These are phyloP conservation scores for Plasmodium vinckei DNA, from an alignment of 169 alveolate species.

Conservation along the genomic window DNA sequence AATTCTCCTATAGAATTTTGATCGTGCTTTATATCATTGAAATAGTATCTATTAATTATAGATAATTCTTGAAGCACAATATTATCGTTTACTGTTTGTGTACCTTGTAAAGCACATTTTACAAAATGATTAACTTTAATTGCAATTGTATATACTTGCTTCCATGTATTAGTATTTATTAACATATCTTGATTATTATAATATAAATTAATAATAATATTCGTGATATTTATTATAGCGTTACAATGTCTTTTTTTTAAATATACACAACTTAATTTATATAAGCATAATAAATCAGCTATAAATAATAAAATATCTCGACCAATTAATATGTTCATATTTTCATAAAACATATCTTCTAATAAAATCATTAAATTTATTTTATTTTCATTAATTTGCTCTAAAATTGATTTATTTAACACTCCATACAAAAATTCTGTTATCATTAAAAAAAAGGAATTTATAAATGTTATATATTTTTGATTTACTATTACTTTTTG, in stretches of 20 bases:
- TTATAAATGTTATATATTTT: slow-evolving; percentile 48
- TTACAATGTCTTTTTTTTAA: slow-evolving; percentile 67
- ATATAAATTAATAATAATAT: slow-evolving; percentile 23
- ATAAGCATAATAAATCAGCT: slow-evolving; percentile 70
- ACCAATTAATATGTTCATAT: slow-evolving; percentile 70
- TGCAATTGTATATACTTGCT: slow-evolving; percentile 63
- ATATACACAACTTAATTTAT: slow-evolving; percentile 63
- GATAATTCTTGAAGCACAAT: slow-evolving; percentile 65
- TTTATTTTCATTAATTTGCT: slow-evolving; percentile 54
- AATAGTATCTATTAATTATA: slow-evolving; percentile 53
- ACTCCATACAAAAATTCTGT: slow-evolving; percentile 67
- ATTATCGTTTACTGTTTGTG: slow-evolving; percentile 50
- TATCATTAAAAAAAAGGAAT: slow-evolving; percentile 71
- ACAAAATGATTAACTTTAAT: slow-evolving; percentile 53
- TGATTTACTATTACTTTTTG: slow-evolving; percentile 29
- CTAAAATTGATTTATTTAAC: slow-evolving; percentile 17
- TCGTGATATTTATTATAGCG: slow-evolving; percentile 26
- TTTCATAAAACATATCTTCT: slow-evolving; percentile 41
- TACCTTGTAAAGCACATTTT: slow-evolving; percentile 50
- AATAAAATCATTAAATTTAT: slow-evolving; percentile 19
- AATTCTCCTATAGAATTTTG: slow-evolving; percentile 67
- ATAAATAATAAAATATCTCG: slow-evolving; percentile 56
- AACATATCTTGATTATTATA: slow-evolving; percentile 18
- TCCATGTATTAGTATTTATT: slow-evolving; percentile 46
- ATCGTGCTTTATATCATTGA: slow-evolving; percentile 36